Base-by-base conservation (phyloP, 75 land plant species). In the Larix kaempferi region DNA sequence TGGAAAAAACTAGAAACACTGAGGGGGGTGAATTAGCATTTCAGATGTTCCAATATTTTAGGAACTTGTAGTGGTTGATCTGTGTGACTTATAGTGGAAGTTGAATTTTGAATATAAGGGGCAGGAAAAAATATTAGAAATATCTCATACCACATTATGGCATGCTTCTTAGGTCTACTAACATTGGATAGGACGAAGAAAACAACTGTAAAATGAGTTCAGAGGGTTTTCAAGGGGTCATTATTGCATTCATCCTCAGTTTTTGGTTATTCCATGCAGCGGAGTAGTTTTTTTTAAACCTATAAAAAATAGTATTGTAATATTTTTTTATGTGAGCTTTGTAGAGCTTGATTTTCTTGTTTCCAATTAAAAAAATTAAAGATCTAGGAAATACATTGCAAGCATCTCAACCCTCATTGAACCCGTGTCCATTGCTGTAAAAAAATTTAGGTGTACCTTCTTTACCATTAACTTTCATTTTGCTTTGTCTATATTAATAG, bases 401-500 rank as follows among this genome's bases (percentile, higher is more conserved):
- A 44, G 52, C 10, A 44, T 44, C 7, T 44, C 52, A 44, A 44
- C 52, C 52, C 7, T 44, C 52, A 44, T 44, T 44, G 52, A 8
- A 44, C 10, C 52, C 1, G 52, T 44, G 52, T 10, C 8, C 6
- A 44, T 8, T 7, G 10, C 10, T 8, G 1, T 44, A 8, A 44
- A 44, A 44, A 6, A 44, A 6, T 44, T 44, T 8, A 44, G 8
- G 8, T 44, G 52, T 33, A 35, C 8, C 23, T 6, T 17, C 21
- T 67, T 37, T 65, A 19, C n/a, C 39, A 5, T 35, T 16, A 2
- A 1, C 39, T 19, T 19, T 33, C 29, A 16, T 67, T 19, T 67
- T 67, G 49, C 21, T 67, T 37, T 67, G 71, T 12, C n/a, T 35
- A 15, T 66, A n/a, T 66, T 66, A 33, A 21, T 66, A 66, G 71